Conservation (phyloP, 169 alveolate genomes). For the Cryptosporidium sp. region DNA sequence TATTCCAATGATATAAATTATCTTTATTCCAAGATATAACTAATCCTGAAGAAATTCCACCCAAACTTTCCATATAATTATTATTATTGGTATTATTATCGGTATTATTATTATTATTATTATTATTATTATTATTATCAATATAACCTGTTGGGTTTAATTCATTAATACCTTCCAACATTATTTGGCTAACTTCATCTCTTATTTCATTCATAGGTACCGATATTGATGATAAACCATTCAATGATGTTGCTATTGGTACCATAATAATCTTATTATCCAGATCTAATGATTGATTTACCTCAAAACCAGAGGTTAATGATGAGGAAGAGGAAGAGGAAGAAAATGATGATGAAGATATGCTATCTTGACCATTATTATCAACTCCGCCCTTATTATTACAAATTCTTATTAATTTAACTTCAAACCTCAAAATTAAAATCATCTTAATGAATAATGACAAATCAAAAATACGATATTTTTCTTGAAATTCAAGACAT, state of each 20-base stretch:
- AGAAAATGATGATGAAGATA: neutral
- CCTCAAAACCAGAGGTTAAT: neutral
- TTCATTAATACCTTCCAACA: constrained; percentile 4
- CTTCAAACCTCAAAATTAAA: constrained; percentile 22
- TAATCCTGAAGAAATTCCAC: neutral
- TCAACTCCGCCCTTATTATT: neutral
- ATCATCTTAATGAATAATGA: constrained; percentile 4
- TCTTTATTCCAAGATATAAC: constrained; percentile 22
- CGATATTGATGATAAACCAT: neutral
- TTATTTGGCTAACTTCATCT: constrained; percentile 1
- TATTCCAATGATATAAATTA: constrained; percentile 13
- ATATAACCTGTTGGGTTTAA: neutral
- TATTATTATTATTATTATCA: neutral
- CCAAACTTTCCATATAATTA: neutral
- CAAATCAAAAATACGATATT: constrained; percentile 55
- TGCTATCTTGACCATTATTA: neutral
- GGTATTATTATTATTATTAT: neutral
- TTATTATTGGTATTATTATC: neutral
- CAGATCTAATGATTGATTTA: constrained; percentile 1
- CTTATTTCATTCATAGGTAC: neutral
- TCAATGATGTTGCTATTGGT: neutral
- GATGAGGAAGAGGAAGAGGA: neutral
- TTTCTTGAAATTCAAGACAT: constrained; percentile 63
- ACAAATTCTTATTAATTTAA: neutral
- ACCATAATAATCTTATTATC: constrained; percentile 5